Base-by-base conservation (phyloP, 2,329 filamentous ascomycete species). In the Aspergillus tanneri region DNA sequence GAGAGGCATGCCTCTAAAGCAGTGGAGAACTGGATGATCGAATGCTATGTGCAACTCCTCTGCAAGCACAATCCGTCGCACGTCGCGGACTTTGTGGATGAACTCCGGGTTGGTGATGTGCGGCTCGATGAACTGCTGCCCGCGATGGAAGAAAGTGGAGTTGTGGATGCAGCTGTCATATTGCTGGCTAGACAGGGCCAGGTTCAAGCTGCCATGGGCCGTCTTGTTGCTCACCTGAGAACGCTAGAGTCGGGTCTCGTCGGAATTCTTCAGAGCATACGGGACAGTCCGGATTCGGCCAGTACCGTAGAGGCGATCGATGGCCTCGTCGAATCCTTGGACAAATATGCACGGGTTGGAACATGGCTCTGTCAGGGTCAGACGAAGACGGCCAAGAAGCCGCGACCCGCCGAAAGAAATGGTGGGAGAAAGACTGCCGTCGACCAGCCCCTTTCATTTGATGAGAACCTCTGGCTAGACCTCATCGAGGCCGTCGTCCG, bases 351-450 rank as follows among this genome's bases (percentile, higher is more conserved):
- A 1, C 86, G 90, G 55, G 89, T 99, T 1, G 93, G 95, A 11
- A 92, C 95, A 42, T 99, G 93, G 93, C 76, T 99, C 10, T 97
- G 93, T 60, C 89, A 95, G 69, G 84, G 86, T 1, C 90, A 96
- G 65, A 89, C 83, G 40, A 88, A 86, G 61, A 80, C 79, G 5
- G 77, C 73, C 49, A 65, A 66, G 40, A 62, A 61, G 23, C 57
- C 61, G 10, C 61, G 61, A 14, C 47, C 56, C 9, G 52, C 55
- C 35, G 64, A 56, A 47, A 64, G 56, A 57, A 70, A 58, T 58
- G 69, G 54, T 59, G 69, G 57, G 44, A 69, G 49, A 47, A 75
- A 68, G 55, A 67, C 71, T 16, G 70, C 80, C 4, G 70, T 81
- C 41, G 74, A 83, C 55, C 73, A 81, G 69, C 68, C 81, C 18